phyloP scores from a whole-genome alignment of 192 early-diverging fungal genomes.

The Bifiguratus adelaidae region DNA sequence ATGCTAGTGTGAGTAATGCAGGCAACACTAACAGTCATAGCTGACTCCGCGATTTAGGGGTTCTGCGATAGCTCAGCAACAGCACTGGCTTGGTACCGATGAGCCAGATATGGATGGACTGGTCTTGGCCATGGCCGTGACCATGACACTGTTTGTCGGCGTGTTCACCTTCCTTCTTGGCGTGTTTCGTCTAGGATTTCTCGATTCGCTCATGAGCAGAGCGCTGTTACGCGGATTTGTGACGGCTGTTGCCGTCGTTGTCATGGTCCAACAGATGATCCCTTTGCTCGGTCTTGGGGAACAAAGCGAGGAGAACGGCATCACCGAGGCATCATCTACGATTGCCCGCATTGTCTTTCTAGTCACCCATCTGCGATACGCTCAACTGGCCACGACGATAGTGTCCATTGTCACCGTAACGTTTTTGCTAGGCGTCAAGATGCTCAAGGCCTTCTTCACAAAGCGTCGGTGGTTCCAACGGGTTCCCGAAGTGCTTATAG shows the following conservation, averaged over 20 bases:
- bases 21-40: too few relatives aligned
- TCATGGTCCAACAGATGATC: slow-evolving; percentile 81
- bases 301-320: slow-evolving; percentile 25
- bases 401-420: slow-evolving; percentile 60
- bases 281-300: slow-evolving; percentile 57
- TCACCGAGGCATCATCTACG: slow-evolving; percentile 63
- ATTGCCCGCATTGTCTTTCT: slow-evolving; percentile 67
- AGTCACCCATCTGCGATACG: slow-evolving; percentile 43
- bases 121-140: slow-evolving; percentile 52
- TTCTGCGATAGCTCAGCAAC: slow-evolving; percentile 45
- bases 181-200: slow-evolving; percentile 93
- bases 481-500: slow-evolving; percentile 85
- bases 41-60: too few relatives aligned
- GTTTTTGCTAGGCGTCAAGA: slow-evolving; percentile 50
- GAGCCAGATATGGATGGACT: slow-evolving; percentile 29
- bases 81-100: slow-evolving; percentile 24
- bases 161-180: slow-evolving; percentile 88
- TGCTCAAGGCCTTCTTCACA: slow-evolving; percentile 38
- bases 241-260: slow-evolving; percentile 84
- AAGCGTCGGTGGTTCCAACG: slow-evolving; percentile 47
- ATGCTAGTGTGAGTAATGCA: too few relatives aligned
- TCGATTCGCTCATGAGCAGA: slow-evolving; percentile 91
- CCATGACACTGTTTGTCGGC: slow-evolving; percentile 85
- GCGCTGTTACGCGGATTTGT: slow-evolving; percentile 94
- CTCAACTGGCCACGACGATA: slow-evolving; percentile 57